Evolutionary conservation across 179 eudicot genomes (phyloP), one percentile per base, ranked within the genome.

Genomic region (Sideroxylon spinosum): DNA sequence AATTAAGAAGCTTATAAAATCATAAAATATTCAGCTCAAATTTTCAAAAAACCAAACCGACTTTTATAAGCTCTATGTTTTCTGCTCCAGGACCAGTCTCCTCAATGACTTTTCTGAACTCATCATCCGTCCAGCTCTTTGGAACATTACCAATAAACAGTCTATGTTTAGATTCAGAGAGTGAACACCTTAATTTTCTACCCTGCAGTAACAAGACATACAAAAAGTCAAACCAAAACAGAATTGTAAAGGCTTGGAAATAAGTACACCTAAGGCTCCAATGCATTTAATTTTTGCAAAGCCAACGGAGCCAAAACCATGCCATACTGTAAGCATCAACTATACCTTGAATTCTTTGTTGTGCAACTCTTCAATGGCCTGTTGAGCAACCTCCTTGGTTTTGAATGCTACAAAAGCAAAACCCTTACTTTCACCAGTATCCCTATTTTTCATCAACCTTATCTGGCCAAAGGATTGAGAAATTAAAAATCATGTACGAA

Each of bases 81-180:
- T 91, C 98, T 28, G 93, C 90, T 73, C 99, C 99, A 50, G 99
- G 98, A 71, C 99, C 98, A 78, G 89, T 90, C 23, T 87, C 91
- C 48, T 90, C 92, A 84, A 95, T 90, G 79, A 90, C 82, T 84
- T 90, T 91, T 73, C 68, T 90, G 71, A 95, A 91, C 68, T 95
- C 91, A 65, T 90, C 97, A 78, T 95, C 98, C 1, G 95, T 86
- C 99, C 92, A 93, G 74, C 74, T 86, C 86, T 91, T 95, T 5
- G 99, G 99, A 63, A 95, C 85, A 71, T 95, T 95, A 69, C 97
- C 99, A 74, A 95, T 92, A 83, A 93, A 95, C 85, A 95, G 82
- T 78, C 98, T 86, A 81, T 90, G 86, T 84, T 95, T 95, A 32
- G 94, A 71, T 81, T 95, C 97, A 70, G 98, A 90, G 32, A 93